Conservation (phyloP, 2,329 filamentous ascomycete genomes). For the Xylariales sp. region DNA sequence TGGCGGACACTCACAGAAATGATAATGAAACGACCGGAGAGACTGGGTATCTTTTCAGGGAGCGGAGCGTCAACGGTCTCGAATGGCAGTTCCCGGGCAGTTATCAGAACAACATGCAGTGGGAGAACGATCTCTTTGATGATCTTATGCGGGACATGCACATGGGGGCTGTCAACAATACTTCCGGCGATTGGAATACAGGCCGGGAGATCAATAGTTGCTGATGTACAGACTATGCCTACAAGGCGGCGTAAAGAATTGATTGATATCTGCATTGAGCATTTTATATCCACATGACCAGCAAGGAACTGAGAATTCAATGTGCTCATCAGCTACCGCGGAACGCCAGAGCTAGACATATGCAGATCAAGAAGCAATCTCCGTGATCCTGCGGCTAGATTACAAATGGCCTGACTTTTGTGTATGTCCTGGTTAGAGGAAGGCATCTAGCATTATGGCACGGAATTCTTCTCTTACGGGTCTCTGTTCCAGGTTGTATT, state of each 20-base stretch:
- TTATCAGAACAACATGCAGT: not conserved
- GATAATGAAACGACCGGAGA: not conserved
- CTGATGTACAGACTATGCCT: too few relatives aligned
- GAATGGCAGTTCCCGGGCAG: not conserved
- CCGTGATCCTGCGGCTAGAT: not conserved
- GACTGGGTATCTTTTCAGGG: not conserved
- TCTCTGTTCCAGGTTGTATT: too few relatives aligned
- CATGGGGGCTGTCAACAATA: not conserved
- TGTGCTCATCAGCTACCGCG: not conserved
- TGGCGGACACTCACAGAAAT: not conserved
- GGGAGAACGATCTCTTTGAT: slow-evolving; percentile 2
- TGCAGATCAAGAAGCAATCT: not conserved
- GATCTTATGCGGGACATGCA: slow-evolving; percentile 2
- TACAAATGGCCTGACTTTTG: not conserved
- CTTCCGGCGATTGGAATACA: not conserved
- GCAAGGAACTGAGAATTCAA: too few relatives aligned
- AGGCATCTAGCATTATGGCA: not conserved
- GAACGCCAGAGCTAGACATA: not conserved
- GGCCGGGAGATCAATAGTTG: too few relatives aligned
- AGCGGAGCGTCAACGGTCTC: not conserved
- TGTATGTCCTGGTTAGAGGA: not conserved
- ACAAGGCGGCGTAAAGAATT: too few relatives aligned
- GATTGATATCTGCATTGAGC: too few relatives aligned
- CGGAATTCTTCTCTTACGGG: not conserved
- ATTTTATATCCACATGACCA: too few relatives aligned